Conservation (phyloP, 2,329 filamentous ascomycete species). For the Biscogniauxia marginata region DNA sequence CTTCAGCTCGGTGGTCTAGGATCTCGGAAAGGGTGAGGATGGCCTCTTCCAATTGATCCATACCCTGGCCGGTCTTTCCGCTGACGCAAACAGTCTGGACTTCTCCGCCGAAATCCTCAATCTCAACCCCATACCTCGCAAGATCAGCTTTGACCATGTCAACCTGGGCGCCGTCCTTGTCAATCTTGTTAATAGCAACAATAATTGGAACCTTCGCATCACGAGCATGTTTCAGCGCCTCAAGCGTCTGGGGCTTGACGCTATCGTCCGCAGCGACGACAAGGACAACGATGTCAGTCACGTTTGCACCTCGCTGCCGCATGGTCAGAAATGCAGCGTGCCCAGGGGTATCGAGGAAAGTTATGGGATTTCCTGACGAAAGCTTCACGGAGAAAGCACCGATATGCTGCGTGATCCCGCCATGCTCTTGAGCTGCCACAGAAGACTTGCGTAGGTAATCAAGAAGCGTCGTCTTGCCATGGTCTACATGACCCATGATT, state of each 20-base stretch:
- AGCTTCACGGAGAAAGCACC: constrained; percentile 93
- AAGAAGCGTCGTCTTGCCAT: constrained; percentile 94
- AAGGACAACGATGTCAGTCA: constrained; percentile 94
- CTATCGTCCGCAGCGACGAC: constrained; percentile 97
- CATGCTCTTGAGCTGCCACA: constrained; percentile 86
- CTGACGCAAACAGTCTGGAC: constrained; percentile 89
- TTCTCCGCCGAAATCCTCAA: constrained; percentile 94
- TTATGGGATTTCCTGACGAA: constrained; percentile 84
- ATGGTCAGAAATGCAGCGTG: constrained; percentile 95
- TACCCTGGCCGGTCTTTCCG: constrained; percentile 90
- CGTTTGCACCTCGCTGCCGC: constrained; percentile 91
- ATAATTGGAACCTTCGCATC: constrained; percentile 89
- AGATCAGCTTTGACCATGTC: constrained; percentile 89
- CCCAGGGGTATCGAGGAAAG: constrained; percentile 94
- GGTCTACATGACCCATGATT: constrained; percentile 99
- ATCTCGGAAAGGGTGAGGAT: constrained; percentile 84
- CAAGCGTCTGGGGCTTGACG: constrained; percentile 94
- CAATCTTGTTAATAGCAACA: constrained; percentile 96
- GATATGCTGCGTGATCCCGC: constrained; percentile 97
- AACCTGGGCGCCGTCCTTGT: constrained; percentile 78
- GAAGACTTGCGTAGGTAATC: constrained; percentile 93
- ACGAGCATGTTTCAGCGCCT: constrained; percentile 92
- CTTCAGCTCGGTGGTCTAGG: constrained; percentile 82
- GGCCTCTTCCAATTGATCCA: constrained; percentile 88
- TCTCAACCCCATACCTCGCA: constrained; percentile 76